Base-by-base conservation (phyloP, 345 rosid species). In the Sonneratia alba region DNA sequence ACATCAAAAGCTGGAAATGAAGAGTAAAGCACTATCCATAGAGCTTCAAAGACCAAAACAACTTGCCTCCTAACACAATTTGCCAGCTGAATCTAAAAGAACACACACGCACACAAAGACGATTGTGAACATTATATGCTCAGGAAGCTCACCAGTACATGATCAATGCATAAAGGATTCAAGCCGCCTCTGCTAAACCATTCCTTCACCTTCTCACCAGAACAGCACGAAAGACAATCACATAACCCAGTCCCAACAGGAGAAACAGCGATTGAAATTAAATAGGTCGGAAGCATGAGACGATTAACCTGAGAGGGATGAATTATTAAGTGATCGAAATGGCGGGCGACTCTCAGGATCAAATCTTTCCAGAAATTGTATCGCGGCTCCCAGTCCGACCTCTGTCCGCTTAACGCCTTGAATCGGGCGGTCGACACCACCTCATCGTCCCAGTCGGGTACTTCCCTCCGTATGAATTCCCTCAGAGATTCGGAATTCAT, bases 401-500 rank as follows among this genome's bases (percentile, higher is more conserved):
- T 91, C 73, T 91, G 97, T 3, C 97, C 98, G 70, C 91, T 88
- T 68, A 94, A 94, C 7, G 92, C 96, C 75, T 94, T 91, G 86
- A 88, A 94, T 49, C 97, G 84, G 43, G 97, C 92, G 27, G 77
- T 85, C 57, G 97, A 82, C 19, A 83, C 78, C 12, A 84, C 80
- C 48, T 91, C 95, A 47, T 91, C 93, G 77, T 87, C 96, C 97
- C 96, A 91, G 76, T 91, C 92, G 34, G 88, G 82, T 36, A 90
- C 89, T 82, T 94, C 89, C 67, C 79, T 74, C 66, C 79, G 75
- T 71, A 90, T 73, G 73, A 87, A 87, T 66, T 90, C 89, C 56
- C 65, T 80, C 49, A 82, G 79, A 6, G 81, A 69, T 16, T 65
- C 77, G 40, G 67, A 76, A 69, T 82, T 88, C 89, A 88, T 89